phyloP scores from a whole-genome alignment of 768 basidiomycete genomes.

The Russula brevipes region DNA sequence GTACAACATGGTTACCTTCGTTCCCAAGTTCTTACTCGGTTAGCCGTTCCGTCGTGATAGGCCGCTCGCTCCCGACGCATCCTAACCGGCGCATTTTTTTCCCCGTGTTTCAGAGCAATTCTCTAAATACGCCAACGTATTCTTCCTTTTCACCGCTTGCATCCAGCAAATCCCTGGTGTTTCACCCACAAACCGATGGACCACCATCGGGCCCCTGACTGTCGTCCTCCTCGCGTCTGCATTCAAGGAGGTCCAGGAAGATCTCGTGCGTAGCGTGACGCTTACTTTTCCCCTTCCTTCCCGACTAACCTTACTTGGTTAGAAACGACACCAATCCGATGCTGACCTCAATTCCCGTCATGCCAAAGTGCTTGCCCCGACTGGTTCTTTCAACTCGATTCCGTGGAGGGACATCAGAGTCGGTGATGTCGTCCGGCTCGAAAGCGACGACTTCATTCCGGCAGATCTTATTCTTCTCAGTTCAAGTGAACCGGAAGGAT shows the following conservation, averaged over 20 bases:
- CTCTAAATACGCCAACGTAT: slow-evolving; percentile 96
- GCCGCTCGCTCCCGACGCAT: background rate
- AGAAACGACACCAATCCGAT: slow-evolving; percentile 98
- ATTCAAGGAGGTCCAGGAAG: slow-evolving; percentile 93
- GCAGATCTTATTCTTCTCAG: slow-evolving; percentile 86
- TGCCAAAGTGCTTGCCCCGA: slow-evolving; percentile 65
- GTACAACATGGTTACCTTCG: slow-evolving; percentile 81
- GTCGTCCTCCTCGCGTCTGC: slow-evolving; percentile 90
- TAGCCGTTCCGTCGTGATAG: slow-evolving; percentile 28
- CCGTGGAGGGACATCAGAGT: slow-evolving; percentile 89
- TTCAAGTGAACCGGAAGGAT: slow-evolving; percentile 92
- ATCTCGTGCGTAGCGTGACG: slow-evolving; percentile 55
- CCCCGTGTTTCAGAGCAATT: slow-evolving; percentile 70
- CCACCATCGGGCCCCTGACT: slow-evolving; percentile 87
- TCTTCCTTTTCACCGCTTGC: slow-evolving; percentile 95
- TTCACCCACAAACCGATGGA: slow-evolving; percentile 92
- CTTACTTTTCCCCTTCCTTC: background rate
- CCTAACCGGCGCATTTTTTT: slow-evolving; percentile 11
- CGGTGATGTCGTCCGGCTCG: slow-evolving; percentile 87
- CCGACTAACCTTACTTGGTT: background rate
- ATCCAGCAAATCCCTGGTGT: slow-evolving; percentile 98
- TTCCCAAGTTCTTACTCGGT: slow-evolving; percentile 94
- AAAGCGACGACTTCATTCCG: slow-evolving; percentile 91
- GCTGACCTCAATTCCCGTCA: slow-evolving; percentile 80
- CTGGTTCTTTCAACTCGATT: slow-evolving; percentile 60